Base-by-base conservation (phyloP, 148 eudicot species). In the Chenopodium quinoa region DNA sequence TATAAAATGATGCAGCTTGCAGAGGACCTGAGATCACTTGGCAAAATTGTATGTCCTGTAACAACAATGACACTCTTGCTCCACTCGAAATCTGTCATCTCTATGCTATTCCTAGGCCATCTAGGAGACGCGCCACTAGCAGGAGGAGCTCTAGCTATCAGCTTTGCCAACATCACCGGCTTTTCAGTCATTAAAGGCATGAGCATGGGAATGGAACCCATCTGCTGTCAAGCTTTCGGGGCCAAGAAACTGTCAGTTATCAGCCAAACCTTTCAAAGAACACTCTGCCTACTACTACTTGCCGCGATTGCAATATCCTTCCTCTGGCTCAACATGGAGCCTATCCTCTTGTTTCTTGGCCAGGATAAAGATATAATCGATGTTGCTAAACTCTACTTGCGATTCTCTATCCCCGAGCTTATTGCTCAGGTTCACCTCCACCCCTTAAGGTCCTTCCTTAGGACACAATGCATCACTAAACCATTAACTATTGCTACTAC, bases 151-250 rank as follows among this genome's bases (percentile, higher is more conserved):
- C 84, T 95, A 0, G 99, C 97, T 9, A 88, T 95, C 20, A 91
- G 91, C 52, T 95, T 95, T 47, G 99, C 99, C 37, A 95, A 93
- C 76, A 77, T 95, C 27, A 91, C 97, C 0, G 99, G 99, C 2
- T 90, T 84, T 82, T 93, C 99, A 0, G 89, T 95, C 79, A 92
- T 95, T 79, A 95, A 95, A 87, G 99, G 99, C 19, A 86, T 95
- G 20, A 87, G 95, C 78, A 86, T 89, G 86, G 99, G 93, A 0
- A 95, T 95, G 99, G 99, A 95, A 29, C 94, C 99, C 67, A 93
- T 95, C 52, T 95, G 99, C 58, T 86, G 88, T 84, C 99, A 95
- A 85, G 97, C 99, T 12, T 95, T 82, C 71, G 99, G 99, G 34
- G 99, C 99, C 79, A 87, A 82, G 72, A 88, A 89, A 82, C 87